Percentiles rank a stretch among this genome's conserved stretches.
Conservation (phyloP, 805 yeast genomes). For the Limtongozyma cylindracea region DNA sequence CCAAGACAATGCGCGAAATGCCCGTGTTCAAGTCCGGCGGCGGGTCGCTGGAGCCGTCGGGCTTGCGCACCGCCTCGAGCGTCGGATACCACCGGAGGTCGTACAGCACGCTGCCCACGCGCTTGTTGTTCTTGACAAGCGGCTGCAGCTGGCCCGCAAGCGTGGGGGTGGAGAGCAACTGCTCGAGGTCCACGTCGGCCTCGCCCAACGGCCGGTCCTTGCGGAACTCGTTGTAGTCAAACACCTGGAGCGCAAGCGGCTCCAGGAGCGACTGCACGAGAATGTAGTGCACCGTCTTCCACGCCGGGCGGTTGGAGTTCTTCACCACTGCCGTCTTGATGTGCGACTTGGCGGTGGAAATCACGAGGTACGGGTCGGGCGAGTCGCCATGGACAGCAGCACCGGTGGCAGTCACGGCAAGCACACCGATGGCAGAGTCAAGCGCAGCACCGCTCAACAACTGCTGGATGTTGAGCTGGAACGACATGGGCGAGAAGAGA, state of each 20-base stretch:
- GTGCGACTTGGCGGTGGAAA: constrained; percentile 30
- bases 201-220: constrained; percentile 66
- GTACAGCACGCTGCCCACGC: constrained; percentile 49
- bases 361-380: constrained; percentile 69
- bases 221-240: constrained; percentile 49
- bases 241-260: constrained; percentile 46
- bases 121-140: constrained; percentile 60
- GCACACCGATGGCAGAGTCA: constrained; percentile 68
- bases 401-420: constrained; percentile 38
- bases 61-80: constrained; percentile 26
- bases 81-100: constrained; percentile 63
- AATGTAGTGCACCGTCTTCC: constrained; percentile 60
- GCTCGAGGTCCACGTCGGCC: constrained; percentile 46
- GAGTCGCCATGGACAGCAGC: constrained; percentile 60
- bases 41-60: constrained; percentile 66
- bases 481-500: constrained; percentile 71
- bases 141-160: constrained; percentile 23
- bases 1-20: constrained; percentile 43
- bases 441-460: constrained; percentile 60
- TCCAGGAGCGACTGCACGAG: constrained; percentile 57
- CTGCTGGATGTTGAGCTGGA: constrained; percentile 83
- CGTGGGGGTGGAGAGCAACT: constrained; percentile 24
- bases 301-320: constrained; percentile 49
- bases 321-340: constrained; percentile 45
- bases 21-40: constrained; percentile 92